Evolutionary conservation across 345 rosid species (phyloP).

Genomic region (Eutrema heterophyllum): DNA sequence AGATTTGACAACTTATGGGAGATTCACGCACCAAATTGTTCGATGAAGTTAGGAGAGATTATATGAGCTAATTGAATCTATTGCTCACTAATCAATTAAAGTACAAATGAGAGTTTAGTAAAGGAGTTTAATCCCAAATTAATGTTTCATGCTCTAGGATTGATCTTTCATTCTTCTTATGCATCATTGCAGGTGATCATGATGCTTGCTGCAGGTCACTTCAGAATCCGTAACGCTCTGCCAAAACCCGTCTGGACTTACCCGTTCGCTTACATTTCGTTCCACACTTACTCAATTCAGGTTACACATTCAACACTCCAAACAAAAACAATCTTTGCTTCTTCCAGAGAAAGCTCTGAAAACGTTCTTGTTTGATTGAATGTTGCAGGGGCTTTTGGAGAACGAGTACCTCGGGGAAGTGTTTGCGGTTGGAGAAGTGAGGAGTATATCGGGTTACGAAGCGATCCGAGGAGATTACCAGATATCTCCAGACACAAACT

Average conservation of each 20-base stretch:
- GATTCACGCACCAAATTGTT: neutral
- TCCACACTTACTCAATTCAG: conserved; percentile 90
- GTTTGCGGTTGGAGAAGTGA: conserved; percentile 86
- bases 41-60: neutral
- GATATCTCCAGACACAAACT: conserved; percentile 60
- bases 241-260: conserved; percentile 84
- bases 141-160: neutral
- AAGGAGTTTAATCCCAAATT: neutral
- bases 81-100: neutral
- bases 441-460: conserved; percentile 81
- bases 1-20: neutral
- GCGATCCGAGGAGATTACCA: conserved; percentile 67
- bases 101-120: neutral
- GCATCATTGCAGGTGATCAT: conserved; percentile 64
- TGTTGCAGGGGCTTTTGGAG: conserved; percentile 80
- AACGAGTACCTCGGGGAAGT: conserved; percentile 83
- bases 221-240: conserved; percentile 76
- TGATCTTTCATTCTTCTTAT: conserved; percentile 1
- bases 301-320: conserved; percentile 33
- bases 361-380: neutral
- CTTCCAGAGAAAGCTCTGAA: neutral
- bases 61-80: neutral
- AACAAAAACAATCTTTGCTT: neutral
- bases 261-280: conserved; percentile 84
- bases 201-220: conserved; percentile 98